These are phyloP conservation scores for Prorocentrum cordatum DNA, from an alignment of 169 alveolate species.

Conservation along the genomic window DNA sequence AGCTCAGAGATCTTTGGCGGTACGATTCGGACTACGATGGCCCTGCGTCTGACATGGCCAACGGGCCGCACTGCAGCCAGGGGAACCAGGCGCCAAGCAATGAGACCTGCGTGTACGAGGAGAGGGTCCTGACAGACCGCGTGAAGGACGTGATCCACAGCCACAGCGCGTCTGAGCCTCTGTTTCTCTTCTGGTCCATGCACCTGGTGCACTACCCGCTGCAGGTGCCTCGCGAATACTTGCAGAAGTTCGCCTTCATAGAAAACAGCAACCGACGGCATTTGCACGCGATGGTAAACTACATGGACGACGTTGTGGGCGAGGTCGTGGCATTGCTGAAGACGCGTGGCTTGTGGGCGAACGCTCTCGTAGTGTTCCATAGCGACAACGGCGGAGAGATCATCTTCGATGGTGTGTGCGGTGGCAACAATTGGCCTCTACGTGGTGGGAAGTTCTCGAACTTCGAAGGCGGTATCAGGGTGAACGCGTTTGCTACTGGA, in stretches of 20 bases:
- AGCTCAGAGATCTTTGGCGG: constrained; percentile 12
- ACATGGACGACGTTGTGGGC: constrained; percentile 34
- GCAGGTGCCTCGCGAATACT: background rate
- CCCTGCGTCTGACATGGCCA: constrained; percentile 20
- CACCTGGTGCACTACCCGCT: constrained; percentile 56
- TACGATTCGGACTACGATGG: constrained; percentile 21
- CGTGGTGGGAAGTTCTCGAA: constrained; percentile 67
- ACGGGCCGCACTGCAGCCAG: constrained; percentile 20
- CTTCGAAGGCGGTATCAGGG: constrained; percentile 63
- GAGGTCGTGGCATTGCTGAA: constrained; percentile 10
- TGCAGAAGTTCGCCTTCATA: constrained; percentile 22
- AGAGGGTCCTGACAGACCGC: background rate
- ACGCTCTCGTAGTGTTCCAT: constrained; percentile 25
- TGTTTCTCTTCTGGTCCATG: constrained; percentile 52
- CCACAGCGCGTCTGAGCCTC: constrained; percentile 1
- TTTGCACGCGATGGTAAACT: constrained; percentile 32
- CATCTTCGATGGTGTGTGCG: constrained; percentile 27
- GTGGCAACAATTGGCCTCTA: constrained; percentile 55
- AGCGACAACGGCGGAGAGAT: constrained; percentile 66
- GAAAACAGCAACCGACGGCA: constrained; percentile 18
- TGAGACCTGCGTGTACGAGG: constrained; percentile 32
- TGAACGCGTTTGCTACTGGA: no score
- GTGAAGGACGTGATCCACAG: background rate
- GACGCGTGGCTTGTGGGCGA: constrained; percentile 21
- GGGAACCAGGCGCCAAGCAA: background rate